Conservation (phyloP, 805 yeast genomes). For the Clavispora carvajalis region DNA sequence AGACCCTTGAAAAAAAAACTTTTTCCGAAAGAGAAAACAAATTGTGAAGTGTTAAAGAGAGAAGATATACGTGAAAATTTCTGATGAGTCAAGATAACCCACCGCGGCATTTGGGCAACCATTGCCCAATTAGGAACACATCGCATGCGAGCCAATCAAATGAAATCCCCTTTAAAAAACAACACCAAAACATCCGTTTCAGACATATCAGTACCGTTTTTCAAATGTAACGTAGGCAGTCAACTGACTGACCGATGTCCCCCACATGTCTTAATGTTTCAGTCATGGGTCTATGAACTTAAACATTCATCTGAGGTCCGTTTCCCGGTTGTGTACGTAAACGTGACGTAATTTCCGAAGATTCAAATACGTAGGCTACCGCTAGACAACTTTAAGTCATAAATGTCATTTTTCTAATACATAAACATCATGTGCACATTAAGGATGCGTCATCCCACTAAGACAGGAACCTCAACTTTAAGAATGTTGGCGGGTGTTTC, state of each 20-base stretch:
- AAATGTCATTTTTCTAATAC: background rate
- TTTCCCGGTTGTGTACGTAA: too few relatives aligned
- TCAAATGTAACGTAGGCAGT: too few relatives aligned
- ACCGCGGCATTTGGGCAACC: conserved; percentile 20
- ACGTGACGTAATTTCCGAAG: too few relatives aligned
- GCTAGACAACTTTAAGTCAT: too few relatives aligned
- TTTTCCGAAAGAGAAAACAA: background rate
- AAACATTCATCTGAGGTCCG: too few relatives aligned
- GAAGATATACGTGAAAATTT: background rate
- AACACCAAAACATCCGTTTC: too few relatives aligned
- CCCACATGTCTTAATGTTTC: too few relatives aligned
- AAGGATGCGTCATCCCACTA: conserved; percentile 8
- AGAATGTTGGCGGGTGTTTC: conserved; percentile 15
- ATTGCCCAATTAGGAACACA: conserved; percentile 15
- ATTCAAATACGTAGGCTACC: too few relatives aligned
- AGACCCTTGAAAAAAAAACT: background rate
- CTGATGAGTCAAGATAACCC: conserved; percentile 17
- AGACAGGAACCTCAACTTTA: conserved; percentile 13
- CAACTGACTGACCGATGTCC: too few relatives aligned
- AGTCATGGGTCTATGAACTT: too few relatives aligned
- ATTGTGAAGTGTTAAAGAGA: background rate
- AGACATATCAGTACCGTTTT: too few relatives aligned
- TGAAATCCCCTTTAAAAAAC: background rate
- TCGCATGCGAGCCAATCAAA: conserved; percentile 1
- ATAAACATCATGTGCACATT: background rate